phyloP scores from a whole-genome alignment of 2,329 filamentous ascomycete species.

The Ceratocystis cacaofunesta region DNA sequence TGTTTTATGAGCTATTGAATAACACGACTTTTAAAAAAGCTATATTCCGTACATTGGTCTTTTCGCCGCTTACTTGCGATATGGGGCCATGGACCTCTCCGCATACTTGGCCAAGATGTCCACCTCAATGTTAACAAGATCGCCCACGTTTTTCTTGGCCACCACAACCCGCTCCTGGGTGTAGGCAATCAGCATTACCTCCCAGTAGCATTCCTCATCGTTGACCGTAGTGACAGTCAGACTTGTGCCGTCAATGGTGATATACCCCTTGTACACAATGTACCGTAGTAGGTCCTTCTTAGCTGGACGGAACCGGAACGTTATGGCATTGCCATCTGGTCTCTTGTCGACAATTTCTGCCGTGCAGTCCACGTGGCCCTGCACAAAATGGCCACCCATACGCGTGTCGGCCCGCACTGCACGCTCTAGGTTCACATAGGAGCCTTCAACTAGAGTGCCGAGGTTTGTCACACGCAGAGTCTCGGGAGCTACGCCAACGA shows the following conservation, averaged over 20 bases:
- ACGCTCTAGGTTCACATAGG: conserved; percentile 79
- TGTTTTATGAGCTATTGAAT: not conserved
- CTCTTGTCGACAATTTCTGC: conserved; percentile 58
- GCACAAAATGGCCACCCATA: conserved; percentile 97
- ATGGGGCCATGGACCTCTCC: conserved; percentile 76
- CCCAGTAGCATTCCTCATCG: conserved; percentile 68
- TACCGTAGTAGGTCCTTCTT: conserved; percentile 61
- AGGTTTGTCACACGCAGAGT: conserved; percentile 92
- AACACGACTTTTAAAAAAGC: not conserved
- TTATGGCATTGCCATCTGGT: conserved; percentile 79
- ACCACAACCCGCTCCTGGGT: conserved; percentile 86
- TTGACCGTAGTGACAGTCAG: conserved; percentile 80
- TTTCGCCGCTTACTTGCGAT: conserved; percentile 25
- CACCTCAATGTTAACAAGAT: conserved; percentile 82
- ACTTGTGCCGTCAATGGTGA: conserved; percentile 87
- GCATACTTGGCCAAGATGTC: conserved; percentile 78
- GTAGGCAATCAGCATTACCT: conserved; percentile 96
- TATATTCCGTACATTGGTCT: not conserved
- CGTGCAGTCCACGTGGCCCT: conserved; percentile 89
- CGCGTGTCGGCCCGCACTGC: conserved; percentile 81
- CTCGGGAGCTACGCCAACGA: conserved; percentile 86
- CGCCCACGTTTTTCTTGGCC: conserved; percentile 61
- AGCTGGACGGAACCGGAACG: conserved; percentile 64
- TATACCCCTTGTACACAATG: conserved; percentile 90
- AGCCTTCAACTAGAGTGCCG: conserved; percentile 51